phyloP scores from a whole-genome alignment of 2,329 filamentous ascomycete genomes.

The Aureobasidium lini region DNA sequence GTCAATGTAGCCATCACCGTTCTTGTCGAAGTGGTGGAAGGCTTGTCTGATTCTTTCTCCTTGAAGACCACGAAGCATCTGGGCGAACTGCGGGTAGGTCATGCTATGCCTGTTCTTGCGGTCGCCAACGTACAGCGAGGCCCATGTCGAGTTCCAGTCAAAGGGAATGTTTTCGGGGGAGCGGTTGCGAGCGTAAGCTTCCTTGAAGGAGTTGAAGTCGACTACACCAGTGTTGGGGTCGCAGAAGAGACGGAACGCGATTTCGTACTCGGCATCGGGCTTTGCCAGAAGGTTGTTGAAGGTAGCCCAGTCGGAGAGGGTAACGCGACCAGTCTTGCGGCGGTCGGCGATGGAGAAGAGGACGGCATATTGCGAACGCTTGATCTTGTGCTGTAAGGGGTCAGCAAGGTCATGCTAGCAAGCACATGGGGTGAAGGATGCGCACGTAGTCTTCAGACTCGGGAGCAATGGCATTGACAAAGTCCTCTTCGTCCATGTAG shows the following conservation, averaged over 20 bases:
- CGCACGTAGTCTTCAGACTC: conserved; percentile 77
- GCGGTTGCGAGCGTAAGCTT: conserved; percentile 82
- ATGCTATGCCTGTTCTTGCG: conserved; percentile 83
- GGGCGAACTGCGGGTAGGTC: conserved; percentile 93
- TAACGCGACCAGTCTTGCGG: conserved; percentile 63
- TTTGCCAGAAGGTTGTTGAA: conserved; percentile 93
- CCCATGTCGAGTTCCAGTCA: conserved; percentile 97
- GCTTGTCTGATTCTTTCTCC: conserved; percentile 94
- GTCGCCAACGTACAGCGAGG: conserved; percentile 82
- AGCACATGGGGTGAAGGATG: not conserved
- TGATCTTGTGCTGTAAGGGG: conserved; percentile 78
- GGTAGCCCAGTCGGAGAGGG: conserved; percentile 76
- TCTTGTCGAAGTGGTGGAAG: conserved; percentile 84
- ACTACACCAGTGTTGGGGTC: conserved; percentile 74
- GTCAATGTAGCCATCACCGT: conserved; percentile 90
- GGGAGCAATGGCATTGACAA: conserved; percentile 84
- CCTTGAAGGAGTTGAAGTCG: conserved; percentile 82
- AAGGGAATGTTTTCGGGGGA: conserved; percentile 80
- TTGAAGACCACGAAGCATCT: conserved; percentile 94
- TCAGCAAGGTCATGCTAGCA: not conserved
- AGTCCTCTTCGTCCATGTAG: conserved; percentile 77
- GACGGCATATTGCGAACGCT: conserved; percentile 88
- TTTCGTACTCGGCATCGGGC: conserved; percentile 96
- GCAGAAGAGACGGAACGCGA: conserved; percentile 95
- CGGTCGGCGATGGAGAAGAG: conserved; percentile 89